These are phyloP conservation scores for Porpolomopsis calyptriformis DNA, from an alignment of 768 basidiomycete genomes.

Conservation along the genomic window DNA sequence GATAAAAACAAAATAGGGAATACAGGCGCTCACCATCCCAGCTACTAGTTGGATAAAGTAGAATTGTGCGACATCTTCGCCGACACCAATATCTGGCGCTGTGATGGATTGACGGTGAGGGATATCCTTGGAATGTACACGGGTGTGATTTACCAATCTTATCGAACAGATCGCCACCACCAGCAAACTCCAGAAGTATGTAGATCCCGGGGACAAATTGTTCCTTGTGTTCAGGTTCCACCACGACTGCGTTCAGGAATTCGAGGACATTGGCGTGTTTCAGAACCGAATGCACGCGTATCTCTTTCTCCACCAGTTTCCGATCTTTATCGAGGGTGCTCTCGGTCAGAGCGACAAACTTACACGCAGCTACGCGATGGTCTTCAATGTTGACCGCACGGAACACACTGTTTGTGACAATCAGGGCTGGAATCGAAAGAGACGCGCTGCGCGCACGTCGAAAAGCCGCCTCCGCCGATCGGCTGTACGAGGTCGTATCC, in stretches of 20 bases:
- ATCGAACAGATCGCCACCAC: slow-evolving; percentile 93
- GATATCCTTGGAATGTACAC: neutral
- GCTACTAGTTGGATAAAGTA: slow-evolving; percentile 81
- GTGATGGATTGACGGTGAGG: neutral
- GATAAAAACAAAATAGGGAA: neutral
- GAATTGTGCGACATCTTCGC: slow-evolving; percentile 77
- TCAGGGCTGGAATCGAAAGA: neutral
- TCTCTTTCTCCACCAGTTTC: slow-evolving; percentile 84
- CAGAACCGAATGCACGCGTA: slow-evolving; percentile 73
- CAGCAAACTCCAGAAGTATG: slow-evolving; percentile 86
- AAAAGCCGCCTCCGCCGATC: slow-evolving; percentile 84
- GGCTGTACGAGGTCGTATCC: slow-evolving; percentile 64
- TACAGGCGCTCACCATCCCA: slow-evolving; percentile 54
- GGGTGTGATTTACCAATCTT: slow-evolving; percentile 70
- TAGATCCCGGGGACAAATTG: slow-evolving; percentile 75
- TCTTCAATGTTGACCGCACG: slow-evolving; percentile 62
- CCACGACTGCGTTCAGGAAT: slow-evolving; percentile 67
- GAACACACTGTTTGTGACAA: slow-evolving; percentile 50
- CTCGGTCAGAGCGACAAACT: slow-evolving; percentile 58
- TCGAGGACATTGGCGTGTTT: slow-evolving; percentile 76
- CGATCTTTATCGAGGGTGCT: slow-evolving; percentile 57
- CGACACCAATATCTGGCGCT: slow-evolving; percentile 88
- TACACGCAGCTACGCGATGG: slow-evolving; percentile 76
- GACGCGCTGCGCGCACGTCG: slow-evolving; percentile 43
- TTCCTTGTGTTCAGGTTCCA: slow-evolving; percentile 49